Conservation (phyloP, 2,329 filamentous ascomycete genomes). For the Neofusicoccum umdonicola region DNA sequence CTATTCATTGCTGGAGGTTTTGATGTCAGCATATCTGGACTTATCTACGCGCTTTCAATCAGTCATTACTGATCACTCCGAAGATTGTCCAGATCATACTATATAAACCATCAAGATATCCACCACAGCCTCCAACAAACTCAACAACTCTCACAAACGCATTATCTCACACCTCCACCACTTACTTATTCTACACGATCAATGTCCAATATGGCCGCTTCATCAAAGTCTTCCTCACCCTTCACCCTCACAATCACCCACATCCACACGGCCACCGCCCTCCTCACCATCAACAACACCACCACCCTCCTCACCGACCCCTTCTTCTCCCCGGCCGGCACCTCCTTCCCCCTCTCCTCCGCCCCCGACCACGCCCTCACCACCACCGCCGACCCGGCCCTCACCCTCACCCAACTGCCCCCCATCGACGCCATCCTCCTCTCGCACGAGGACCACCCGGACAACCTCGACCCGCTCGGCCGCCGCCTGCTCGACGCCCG, state of each 20-base stretch:
- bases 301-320: conserved; percentile 30
- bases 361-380: background rate
- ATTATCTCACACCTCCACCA: too few relatives aligned
- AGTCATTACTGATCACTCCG: too few relatives aligned
- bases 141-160: too few relatives aligned
- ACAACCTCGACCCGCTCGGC: conserved; percentile 50
- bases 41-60: too few relatives aligned
- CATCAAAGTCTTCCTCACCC: too few relatives aligned
- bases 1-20: too few relatives aligned
- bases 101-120: too few relatives aligned
- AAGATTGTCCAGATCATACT: too few relatives aligned
- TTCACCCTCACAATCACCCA: conserved; percentile 40
- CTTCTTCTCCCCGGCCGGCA: conserved; percentile 26
- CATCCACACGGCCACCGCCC: conserved; percentile 51
- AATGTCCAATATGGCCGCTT: too few relatives aligned
- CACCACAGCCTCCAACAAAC: too few relatives aligned
- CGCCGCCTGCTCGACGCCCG: conserved; percentile 48
- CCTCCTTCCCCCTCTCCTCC: background rate
- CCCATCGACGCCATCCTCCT: conserved; percentile 50
- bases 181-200: too few relatives aligned
- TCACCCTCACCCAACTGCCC: conserved; percentile 41
- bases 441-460: conserved; percentile 52
- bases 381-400: conserved; percentile 28
- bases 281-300: conserved; percentile 35
- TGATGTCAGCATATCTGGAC: too few relatives aligned